phyloP scores from a whole-genome alignment of 371 early-diverging fungal genomes.

The Zychaea mexicana region DNA sequence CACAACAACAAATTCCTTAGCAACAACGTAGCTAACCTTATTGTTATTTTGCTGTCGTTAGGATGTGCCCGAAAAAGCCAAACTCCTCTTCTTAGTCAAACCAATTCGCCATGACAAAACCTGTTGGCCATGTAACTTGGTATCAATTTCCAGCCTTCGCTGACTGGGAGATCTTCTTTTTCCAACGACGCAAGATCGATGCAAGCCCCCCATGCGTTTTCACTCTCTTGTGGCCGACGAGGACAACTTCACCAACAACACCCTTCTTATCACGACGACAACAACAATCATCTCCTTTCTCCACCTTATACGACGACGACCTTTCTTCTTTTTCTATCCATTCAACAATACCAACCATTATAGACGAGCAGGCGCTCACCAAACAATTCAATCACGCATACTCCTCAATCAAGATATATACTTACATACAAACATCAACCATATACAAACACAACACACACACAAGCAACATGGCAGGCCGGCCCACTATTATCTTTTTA shows the following conservation, averaged over 20 bases:
- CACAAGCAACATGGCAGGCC: conserved; percentile 14
- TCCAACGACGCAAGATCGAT: not conserved
- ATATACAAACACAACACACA: too few species aligned
- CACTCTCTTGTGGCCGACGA: conserved; percentile 3
- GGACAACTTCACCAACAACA: not conserved
- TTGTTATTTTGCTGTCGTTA: conserved; percentile 12
- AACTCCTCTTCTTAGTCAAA: conserved; percentile 4
- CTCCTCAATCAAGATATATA: conserved; percentile 6
- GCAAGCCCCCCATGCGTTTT: not conserved
- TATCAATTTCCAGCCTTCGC: not conserved
- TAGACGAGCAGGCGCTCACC: conserved; percentile 9
- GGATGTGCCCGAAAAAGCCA: conserved; percentile 52
- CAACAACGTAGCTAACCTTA: too few species aligned
- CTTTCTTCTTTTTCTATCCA: not conserved
- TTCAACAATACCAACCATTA: not conserved
- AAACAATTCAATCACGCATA: not conserved
- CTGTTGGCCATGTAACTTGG: too few species aligned
- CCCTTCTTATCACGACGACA: not conserved
- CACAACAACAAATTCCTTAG: too few species aligned
- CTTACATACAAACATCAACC: not conserved
- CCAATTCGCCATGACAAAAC: too few species aligned
- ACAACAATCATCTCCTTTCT: not conserved
- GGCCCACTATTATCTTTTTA: too few species aligned
- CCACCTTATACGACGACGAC: not conserved
- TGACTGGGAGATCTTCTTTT: too few species aligned